Conservation (phyloP, 805 yeast species). For the Cyberlindnera xishuangbannaensis region DNA sequence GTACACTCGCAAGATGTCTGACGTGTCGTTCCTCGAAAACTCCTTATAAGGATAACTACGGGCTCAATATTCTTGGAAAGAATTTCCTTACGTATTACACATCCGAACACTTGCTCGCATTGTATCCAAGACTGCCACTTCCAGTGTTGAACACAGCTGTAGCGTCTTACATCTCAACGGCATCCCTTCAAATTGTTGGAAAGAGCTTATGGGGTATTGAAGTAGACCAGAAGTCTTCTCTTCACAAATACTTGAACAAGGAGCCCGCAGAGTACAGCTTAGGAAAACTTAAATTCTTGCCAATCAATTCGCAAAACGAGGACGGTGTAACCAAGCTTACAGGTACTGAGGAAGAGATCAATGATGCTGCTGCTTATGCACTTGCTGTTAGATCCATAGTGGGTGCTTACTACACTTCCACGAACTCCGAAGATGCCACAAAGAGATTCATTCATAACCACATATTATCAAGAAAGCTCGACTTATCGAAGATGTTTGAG, state of each 20-base stretch:
- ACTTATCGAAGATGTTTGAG: conserved; percentile 65
- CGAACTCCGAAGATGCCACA: conserved; percentile 50
- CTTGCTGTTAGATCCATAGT: conserved; percentile 75
- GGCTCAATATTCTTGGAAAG: conserved; percentile 78
- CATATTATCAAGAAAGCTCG: conserved; percentile 77
- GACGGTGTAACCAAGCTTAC: conserved; percentile 49
- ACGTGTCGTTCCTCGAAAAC: conserved; percentile 47
- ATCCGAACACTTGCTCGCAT: conserved; percentile 63
- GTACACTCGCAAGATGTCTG: conserved; percentile 76
- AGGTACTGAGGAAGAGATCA: conserved; percentile 24
- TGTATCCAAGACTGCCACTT: conserved; percentile 88
- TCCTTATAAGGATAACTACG: conserved; percentile 62
- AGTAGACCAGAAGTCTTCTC: conserved; percentile 54
- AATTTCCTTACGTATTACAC: conserved; percentile 70
- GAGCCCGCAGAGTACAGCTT: conserved; percentile 62
- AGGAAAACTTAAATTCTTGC: conserved; percentile 60
- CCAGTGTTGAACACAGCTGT: conserved; percentile 70
- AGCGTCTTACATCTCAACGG: conserved; percentile 66
- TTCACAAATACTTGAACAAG: conserved; percentile 61
- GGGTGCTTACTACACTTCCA: conserved; percentile 75
- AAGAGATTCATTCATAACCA: conserved; percentile 67
- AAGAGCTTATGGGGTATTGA: conserved; percentile 81
- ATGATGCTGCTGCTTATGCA: conserved; percentile 38
- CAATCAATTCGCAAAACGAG: conserved; percentile 28
- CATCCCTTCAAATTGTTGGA: conserved; percentile 61